Conservation (phyloP, 2,329 filamentous ascomycete genomes). For the Bipolaris sorokiniana region DNA sequence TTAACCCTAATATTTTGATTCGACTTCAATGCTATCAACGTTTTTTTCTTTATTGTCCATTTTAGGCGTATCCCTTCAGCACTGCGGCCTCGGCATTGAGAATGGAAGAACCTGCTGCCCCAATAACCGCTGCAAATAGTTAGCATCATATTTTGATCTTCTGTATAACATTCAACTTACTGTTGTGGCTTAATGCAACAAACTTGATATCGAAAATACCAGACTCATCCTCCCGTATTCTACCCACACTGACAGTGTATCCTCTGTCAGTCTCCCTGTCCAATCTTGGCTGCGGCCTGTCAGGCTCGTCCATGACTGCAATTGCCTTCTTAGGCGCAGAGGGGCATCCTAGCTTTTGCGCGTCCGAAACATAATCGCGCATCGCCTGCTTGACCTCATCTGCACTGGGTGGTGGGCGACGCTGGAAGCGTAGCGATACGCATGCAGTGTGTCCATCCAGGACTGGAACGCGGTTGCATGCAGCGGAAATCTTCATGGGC, state of each 20-base stretch:
- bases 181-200: conserved; percentile 88
- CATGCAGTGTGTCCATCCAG: conserved; percentile 96
- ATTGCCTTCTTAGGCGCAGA: conserved; percentile 84
- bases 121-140: conserved; percentile 71
- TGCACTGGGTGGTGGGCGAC: conserved; percentile 73
- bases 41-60: neutral
- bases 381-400: conserved; percentile 80
- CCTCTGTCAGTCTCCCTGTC: conserved; percentile 85
- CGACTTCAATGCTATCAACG: neutral
- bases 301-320: conserved; percentile 84
- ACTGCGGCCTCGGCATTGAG: conserved; percentile 92
- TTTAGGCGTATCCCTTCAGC: conserved; percentile 76
- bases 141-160: conserved; percentile 16
- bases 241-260: conserved; percentile 89
- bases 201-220: conserved; percentile 96
- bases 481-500: conserved; percentile 77
- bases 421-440: conserved; percentile 82
- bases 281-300: conserved; percentile 88
- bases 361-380: conserved; percentile 81
- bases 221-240: conserved; percentile 82
- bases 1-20: neutral
- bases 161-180: conserved; percentile 50
- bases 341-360: conserved; percentile 81
- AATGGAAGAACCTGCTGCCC: conserved; percentile 94
- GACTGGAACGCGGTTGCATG: conserved; percentile 94